A percentile compares a stretch with the other conserved stretches of the same genome.
Evolutionary conservation across 139 green algal genomes (phyloP).

Genomic region (Monoraphidium neglectum): DNA sequence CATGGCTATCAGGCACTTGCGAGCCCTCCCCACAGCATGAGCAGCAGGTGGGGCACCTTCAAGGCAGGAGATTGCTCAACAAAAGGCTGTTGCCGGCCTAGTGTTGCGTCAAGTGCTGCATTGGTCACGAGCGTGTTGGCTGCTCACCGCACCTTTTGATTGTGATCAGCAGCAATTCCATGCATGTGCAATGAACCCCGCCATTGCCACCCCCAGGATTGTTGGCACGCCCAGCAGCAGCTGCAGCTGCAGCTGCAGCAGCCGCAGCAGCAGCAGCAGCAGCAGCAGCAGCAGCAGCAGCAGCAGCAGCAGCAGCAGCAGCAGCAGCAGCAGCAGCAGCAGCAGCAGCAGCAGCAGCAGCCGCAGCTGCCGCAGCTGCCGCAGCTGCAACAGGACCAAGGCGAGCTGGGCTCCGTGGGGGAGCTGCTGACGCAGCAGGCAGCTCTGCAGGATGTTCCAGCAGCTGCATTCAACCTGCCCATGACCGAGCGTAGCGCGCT

Average conservation of each 20-base stretch:
- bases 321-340: background rate
- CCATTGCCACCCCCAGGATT: background rate
- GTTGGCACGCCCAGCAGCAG: background rate
- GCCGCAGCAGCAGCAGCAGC: slow-evolving; percentile 2
- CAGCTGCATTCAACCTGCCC: no score
- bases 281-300: slow-evolving; percentile 19
- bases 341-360: background rate
- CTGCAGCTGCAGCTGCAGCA: background rate
- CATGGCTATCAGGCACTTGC: background rate
- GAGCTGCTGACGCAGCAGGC: no score
- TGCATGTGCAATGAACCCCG: slow-evolving; percentile 1
- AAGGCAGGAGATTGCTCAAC: background rate
- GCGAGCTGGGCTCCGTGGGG: no score
- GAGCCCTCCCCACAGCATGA: background rate
- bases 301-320: background rate
- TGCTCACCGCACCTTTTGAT: background rate
- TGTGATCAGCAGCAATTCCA: slow-evolving; percentile 3
- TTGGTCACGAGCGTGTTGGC: background rate
- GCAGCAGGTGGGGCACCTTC: no score
- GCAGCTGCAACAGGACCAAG: background rate
- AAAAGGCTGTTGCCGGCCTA: background rate
- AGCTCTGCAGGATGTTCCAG: no score
- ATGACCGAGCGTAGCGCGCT: no score
- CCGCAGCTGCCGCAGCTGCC: background rate
- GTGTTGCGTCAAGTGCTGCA: background rate